Base-by-base conservation (phyloP, 768 basidiomycete genomes). In the Mycena galericulata region DNA sequence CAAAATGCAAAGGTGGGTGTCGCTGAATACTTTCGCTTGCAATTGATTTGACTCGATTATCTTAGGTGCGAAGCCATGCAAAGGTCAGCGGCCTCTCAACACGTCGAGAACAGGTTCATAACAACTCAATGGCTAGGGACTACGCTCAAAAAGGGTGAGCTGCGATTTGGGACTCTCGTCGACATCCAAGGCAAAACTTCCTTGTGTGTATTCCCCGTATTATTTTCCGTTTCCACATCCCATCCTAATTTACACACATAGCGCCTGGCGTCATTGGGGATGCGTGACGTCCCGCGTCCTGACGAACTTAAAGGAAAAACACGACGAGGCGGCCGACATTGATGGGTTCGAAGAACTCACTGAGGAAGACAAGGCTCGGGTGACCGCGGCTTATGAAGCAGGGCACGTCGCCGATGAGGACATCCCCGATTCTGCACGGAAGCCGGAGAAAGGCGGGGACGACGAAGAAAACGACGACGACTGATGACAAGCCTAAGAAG, bases 211-310 rank as follows among this genome's bases (percentile, higher is more conserved):
- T 30, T 56, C 29, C 41, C 10, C 32, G 4, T 67, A 51, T 46
- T 32, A 47, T 26, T 20, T 36, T 49, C 26, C n/a, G 49, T 12
- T 61, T 58, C 45, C n/a, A n/a, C n/a, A n/a, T n/a, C n/a, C n/a
- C 24, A 30, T 30, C 47, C 45, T 30, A 59, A 54, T 20, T 32
- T 12, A 0, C 29, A 6, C 17, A 18, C 26, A 56, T 51, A 94
- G 93, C 75, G 78, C 84, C 36, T 97, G 94, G 94, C 89, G 94
- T 69, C 96, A 97, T 75, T 97, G 95, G 95, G 95, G 95, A 22
- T 97, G 96, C 75, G 85, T 87, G 9, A 95, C 95, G 0, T 47
- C 83, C 8, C 62, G 58, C 20, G 55, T 66, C 18, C 2, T 97
- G 34, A 75, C 75, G 24, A 96, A 95, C 75, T 83, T 93, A 78